Evolutionary conservation across 1,284 basidiomycete species (phyloP).

Genomic region (Cryptococcus wingfieldii): DNA sequence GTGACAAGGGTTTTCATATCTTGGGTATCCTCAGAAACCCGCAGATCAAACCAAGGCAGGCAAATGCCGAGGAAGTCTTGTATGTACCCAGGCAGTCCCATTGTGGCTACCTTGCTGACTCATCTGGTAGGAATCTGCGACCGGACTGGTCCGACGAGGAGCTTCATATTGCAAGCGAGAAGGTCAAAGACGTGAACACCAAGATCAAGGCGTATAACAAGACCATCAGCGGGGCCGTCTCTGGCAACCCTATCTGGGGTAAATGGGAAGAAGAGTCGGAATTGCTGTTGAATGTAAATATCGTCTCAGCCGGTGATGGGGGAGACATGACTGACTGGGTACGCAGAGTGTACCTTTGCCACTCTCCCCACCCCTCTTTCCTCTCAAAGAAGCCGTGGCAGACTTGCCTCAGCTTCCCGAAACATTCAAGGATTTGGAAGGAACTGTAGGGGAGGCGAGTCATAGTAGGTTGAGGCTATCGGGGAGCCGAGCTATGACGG

Average conservation of each 20-base stretch:
- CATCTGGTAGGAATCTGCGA: not conserved
- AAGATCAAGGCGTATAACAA: not conserved
- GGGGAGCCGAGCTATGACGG: not conserved
- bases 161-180: not conserved
- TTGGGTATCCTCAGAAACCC: not conserved
- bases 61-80: not conserved
- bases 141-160: not conserved
- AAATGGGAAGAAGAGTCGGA: conserved; percentile 6
- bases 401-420: not conserved
- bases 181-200: not conserved
- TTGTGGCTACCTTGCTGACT: not conserved
- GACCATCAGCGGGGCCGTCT: not conserved
- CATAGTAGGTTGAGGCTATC: not conserved
- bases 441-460: not conserved
- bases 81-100: not conserved
- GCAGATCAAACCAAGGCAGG: not conserved
- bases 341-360: not conserved
- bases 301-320: not conserved
- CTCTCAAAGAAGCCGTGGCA: not conserved
- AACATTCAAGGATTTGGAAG: not conserved
- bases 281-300: not conserved
- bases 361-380: not conserved
- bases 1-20: not conserved
- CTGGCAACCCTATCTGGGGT: conserved; percentile 3
- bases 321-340: not conserved